Conservation (phyloP, 306 rosid species). For the Comarum palustre region DNA sequence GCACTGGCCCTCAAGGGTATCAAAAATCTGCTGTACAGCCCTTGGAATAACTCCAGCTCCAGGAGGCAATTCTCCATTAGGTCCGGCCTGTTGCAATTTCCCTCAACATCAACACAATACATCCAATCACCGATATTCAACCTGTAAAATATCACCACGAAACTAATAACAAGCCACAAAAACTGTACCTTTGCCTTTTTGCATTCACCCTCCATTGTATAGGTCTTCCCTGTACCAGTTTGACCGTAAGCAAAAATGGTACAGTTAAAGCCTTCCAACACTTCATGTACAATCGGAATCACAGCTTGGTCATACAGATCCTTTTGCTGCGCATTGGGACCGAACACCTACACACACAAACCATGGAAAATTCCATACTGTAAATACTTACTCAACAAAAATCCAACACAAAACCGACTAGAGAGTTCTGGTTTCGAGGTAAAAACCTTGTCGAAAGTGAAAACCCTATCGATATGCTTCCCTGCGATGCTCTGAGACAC, state of each 20-base stretch:
- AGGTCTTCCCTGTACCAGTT: slow-evolving; percentile 91
- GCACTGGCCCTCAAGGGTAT: slow-evolving; percentile 83
- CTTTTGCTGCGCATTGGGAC: slow-evolving; percentile 76
- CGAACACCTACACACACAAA: slow-evolving; percentile 59
- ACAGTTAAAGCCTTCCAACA: slow-evolving; percentile 84
- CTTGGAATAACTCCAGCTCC: slow-evolving; percentile 94
- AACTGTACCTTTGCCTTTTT: slow-evolving; percentile 72
- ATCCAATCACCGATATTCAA: neutral
- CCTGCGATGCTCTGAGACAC: slow-evolving; percentile 92
- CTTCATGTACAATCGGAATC: slow-evolving; percentile 82
- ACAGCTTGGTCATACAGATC: slow-evolving; percentile 88
- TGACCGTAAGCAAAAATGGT: slow-evolving; percentile 94
- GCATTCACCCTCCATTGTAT: slow-evolving; percentile 96
- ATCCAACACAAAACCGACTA: neutral
- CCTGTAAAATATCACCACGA: neutral
- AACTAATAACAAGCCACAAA: neutral
- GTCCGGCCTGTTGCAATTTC: slow-evolving; percentile 55
- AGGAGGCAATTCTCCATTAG: slow-evolving; percentile 78
- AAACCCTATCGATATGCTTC: slow-evolving; percentile 79
- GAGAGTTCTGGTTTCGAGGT: neutral
- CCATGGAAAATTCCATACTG: neutral
- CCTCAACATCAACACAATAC: slow-evolving; percentile 3
- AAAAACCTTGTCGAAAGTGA: slow-evolving; percentile 84
- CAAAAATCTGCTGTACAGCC: slow-evolving; percentile 90
- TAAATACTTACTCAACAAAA: neutral